These are phyloP conservation scores for Fusarium veterinarium DNA, from an alignment of 2,329 filamentous ascomycete species.

Conservation along the genomic window DNA sequence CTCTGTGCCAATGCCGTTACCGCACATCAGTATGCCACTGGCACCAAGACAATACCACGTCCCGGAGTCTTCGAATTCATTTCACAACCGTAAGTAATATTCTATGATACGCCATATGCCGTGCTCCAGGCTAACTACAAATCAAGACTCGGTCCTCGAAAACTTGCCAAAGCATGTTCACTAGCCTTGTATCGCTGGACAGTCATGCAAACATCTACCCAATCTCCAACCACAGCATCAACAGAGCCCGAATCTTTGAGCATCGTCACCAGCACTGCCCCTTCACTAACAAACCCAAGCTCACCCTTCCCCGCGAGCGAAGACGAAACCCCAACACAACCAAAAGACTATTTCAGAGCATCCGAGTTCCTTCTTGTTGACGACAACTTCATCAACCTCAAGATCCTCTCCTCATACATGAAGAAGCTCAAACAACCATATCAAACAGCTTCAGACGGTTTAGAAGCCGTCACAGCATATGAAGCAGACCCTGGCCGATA, in stretches of 20 bases:
- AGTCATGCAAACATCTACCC: constrained; percentile 10
- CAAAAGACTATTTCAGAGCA: not conserved
- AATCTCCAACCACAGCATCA: not conserved
- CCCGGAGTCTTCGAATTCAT: constrained; percentile 51
- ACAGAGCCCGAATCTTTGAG: not conserved
- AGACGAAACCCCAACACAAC: constrained; percentile 16
- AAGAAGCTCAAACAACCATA: constrained; percentile 48
- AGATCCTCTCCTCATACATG: constrained; percentile 50
- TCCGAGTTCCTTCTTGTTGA: constrained; percentile 53
- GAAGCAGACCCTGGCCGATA: constrained; percentile 38
- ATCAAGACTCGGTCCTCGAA: constrained; percentile 51
- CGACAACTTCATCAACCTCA: constrained; percentile 56
- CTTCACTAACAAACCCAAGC: not conserved
- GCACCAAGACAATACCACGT: constrained; percentile 21
- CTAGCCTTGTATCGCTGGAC: constrained; percentile 46
- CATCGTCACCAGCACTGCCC: not conserved
- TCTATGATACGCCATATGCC: fast-evolving
- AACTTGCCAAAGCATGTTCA: constrained; percentile 50
- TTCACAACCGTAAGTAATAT: constrained; percentile 51
- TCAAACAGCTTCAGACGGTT: constrained; percentile 49
- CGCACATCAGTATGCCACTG: constrained; percentile 45
- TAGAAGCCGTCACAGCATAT: constrained; percentile 50
- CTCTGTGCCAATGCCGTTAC: constrained; percentile 49
- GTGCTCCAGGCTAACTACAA: not conserved
- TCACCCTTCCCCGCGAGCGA: constrained; percentile 16